Percentiles rank a stretch among this genome's conserved stretches.
phyloP scores from a whole-genome alignment of 192 early-diverging fungal genomes.

The Paraglomus occultum region DNA sequence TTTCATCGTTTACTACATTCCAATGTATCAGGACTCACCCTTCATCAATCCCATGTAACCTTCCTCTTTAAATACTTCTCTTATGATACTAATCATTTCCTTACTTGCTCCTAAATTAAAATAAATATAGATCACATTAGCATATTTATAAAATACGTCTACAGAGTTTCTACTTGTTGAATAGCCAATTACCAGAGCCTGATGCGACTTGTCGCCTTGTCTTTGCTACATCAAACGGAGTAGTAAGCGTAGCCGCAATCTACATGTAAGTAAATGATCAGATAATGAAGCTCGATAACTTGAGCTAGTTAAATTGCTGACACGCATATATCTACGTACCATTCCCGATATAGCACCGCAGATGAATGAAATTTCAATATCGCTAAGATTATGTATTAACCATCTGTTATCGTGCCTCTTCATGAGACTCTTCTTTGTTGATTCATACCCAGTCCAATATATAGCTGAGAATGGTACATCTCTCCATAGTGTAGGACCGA shows the following conservation, averaged over 20 bases:
- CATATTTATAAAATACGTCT: background rate
- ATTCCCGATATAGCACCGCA: constrained; percentile 85
- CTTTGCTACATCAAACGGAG: constrained; percentile 96
- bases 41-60: constrained; percentile 53
- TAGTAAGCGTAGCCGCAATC: constrained; percentile 83
- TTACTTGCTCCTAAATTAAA: background rate
- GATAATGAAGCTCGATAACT: background rate
- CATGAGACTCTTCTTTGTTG: constrained; percentile 51
- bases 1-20: background rate
- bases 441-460: constrained; percentile 93
- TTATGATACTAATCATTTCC: constrained; percentile 39
- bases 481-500: constrained; percentile 86
- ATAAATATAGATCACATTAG: background rate
- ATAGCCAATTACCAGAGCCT: constrained; percentile 21
- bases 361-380: constrained; percentile 72
- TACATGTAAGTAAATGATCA: constrained; percentile 26
- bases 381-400: constrained; percentile 31
- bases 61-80: constrained; percentile 44
- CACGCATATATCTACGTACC: constrained; percentile 38
- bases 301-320: background rate
- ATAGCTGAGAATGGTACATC: constrained; percentile 95
- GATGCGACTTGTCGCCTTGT: constrained; percentile 77
- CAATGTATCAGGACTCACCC: constrained; percentile 34
- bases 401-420: constrained; percentile 26
- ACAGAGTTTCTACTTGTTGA: background rate